Evolutionary conservation across 352 stramenopile species (phyloP).

Genomic region (Lagenidium giganteum): DNA sequence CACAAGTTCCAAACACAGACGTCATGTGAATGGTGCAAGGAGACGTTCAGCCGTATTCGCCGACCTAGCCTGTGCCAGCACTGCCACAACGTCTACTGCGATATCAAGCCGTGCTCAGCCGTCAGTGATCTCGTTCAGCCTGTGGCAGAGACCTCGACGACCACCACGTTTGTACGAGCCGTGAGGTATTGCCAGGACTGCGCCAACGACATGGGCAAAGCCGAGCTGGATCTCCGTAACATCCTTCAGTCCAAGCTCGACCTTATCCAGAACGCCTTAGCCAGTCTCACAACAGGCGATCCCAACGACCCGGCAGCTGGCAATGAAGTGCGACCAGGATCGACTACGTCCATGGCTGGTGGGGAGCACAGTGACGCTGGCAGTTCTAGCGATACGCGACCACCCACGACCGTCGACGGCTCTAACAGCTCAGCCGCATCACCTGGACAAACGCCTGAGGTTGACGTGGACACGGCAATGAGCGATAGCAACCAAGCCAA

Average conservation of each 20-base stretch:
- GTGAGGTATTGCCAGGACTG: slow-evolving; percentile 59
- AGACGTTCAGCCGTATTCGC: slow-evolving; percentile 45
- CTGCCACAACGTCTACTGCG: slow-evolving; percentile 59
- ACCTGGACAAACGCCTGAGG: background rate
- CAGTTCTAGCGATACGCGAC: slow-evolving; percentile 2
- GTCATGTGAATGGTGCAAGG: slow-evolving; percentile 56
- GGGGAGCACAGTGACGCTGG: slow-evolving; percentile 6
- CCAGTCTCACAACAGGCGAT: slow-evolving; percentile 24
- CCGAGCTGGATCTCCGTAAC: slow-evolving; percentile 41
- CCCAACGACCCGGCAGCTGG: too few species aligned
- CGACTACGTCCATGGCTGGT: too few species aligned
- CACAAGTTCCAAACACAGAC: slow-evolving; percentile 40
- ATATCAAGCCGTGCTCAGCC: slow-evolving; percentile 48
- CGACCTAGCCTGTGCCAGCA: slow-evolving; percentile 61
- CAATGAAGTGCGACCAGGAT: too few species aligned
- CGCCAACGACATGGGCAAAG: slow-evolving; percentile 42
- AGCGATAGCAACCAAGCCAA: slow-evolving; percentile 5
- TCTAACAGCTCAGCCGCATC: too few species aligned
- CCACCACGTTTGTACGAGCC: background rate
- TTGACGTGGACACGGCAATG: slow-evolving; percentile 14
- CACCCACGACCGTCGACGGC: slow-evolving; percentile 4
- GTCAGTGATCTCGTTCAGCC: too few species aligned
- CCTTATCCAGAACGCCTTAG: slow-evolving; percentile 34
- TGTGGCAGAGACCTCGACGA: slow-evolving; percentile 5
- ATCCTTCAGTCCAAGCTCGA: slow-evolving; percentile 42